Conservation (phyloP, 2,329 filamentous ascomycete species). For the Fusarium luffae region DNA sequence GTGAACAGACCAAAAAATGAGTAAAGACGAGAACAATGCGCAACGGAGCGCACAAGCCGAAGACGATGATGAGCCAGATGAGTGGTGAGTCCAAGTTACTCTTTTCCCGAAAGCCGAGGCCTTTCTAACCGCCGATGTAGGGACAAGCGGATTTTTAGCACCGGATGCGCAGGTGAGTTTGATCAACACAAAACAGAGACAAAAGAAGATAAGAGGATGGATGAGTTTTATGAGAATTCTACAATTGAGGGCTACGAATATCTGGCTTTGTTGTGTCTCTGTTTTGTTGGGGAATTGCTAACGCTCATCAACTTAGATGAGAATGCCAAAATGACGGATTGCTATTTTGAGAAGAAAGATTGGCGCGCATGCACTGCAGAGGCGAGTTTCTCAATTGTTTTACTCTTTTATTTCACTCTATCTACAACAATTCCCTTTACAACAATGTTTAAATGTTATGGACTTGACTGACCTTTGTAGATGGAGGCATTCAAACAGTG, state of each 20-base stretch:
- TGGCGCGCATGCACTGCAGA: constrained; percentile 91
- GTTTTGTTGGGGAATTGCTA: constrained; percentile 31
- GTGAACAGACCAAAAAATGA: constrained; percentile 52
- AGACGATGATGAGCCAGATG: constrained; percentile 85
- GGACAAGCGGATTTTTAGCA: constrained; percentile 98
- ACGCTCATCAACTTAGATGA: constrained; percentile 68
- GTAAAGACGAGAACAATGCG: constrained; percentile 63
- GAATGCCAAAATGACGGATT: constrained; percentile 91
- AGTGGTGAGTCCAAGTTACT: constrained; percentile 73
- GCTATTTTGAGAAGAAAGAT: constrained; percentile 95
- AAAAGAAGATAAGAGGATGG: background rate
- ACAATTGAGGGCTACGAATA: background rate
- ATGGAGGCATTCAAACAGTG: constrained; percentile 91
- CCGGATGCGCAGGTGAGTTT: constrained; percentile 83
- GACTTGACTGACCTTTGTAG: constrained; percentile 58
- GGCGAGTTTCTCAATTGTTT: constrained; percentile 64
- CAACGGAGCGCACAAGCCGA: constrained; percentile 51
- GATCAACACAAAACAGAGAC: background rate
- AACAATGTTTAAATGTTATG: background rate
- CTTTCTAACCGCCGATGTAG: constrained; percentile 59
- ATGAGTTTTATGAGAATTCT: background rate
- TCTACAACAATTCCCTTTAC: background rate
- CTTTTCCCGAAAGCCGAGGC: constrained; percentile 41
- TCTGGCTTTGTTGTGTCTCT: background rate
- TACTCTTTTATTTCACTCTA: background rate